These are phyloP conservation scores for Euphorbia tirucalli DNA, from an alignment of 345 rosid genomes.

Conservation along the genomic window DNA sequence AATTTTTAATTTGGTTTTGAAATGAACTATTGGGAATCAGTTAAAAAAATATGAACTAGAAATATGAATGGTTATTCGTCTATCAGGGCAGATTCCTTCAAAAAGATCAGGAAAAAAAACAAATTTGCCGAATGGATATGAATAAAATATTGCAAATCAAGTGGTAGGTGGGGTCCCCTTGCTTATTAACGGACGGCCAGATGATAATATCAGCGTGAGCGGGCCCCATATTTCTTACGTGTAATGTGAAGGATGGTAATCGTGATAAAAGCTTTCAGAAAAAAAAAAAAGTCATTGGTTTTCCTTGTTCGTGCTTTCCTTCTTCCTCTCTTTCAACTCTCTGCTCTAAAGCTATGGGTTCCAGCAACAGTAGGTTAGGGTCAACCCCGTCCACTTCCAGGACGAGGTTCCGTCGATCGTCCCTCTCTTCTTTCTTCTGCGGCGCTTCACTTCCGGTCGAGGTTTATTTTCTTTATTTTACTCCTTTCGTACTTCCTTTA, in stretches of 20 bases:
- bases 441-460: conserved; percentile 5
- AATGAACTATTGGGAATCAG: no score
- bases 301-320: background rate
- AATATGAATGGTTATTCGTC: no score
- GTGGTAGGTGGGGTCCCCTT: background rate
- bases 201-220: background rate
- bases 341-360: conserved; percentile 12
- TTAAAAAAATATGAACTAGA: no score
- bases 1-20: no score
- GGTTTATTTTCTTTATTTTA: background rate
- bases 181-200: background rate
- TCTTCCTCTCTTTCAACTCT: background rate
- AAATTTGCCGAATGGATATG: no score
- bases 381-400: background rate
- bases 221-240: no score
- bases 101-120: no score
- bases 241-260: no score
- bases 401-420: background rate
- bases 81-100: no score
- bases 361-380: conserved; percentile 16
- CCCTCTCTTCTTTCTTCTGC: conserved; percentile 12
- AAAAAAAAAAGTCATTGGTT: background rate
- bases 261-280: background rate
- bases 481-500: background rate
- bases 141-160: no score